phyloP scores from a whole-genome alignment of 1,139 yeast genomes.

The Arxiozyma bovina region DNA sequence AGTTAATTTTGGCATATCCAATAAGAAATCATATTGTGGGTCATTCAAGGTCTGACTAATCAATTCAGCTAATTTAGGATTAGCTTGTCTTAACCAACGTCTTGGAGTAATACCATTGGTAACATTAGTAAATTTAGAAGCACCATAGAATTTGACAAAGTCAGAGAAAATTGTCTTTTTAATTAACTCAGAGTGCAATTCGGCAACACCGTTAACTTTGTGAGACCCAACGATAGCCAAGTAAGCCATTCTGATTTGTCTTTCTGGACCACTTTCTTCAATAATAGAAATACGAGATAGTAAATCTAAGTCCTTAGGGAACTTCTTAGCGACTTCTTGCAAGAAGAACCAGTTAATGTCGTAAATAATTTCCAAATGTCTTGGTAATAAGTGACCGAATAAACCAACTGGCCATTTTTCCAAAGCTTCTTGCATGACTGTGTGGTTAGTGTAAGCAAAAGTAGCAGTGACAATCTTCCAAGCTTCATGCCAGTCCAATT shows the following conservation, averaged over 20 bases:
- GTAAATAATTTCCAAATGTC: constrained; percentile 86
- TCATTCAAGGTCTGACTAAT: constrained; percentile 54
- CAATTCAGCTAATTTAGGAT: constrained; percentile 65
- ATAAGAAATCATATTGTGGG: constrained; percentile 61
- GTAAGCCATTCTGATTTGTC: constrained; percentile 86
- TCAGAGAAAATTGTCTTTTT: constrained; percentile 85
- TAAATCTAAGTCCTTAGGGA: constrained; percentile 64
- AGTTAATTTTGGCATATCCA: constrained; percentile 61
- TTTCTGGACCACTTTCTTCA: constrained; percentile 63
- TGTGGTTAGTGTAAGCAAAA: constrained; percentile 90
- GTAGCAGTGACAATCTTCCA: constrained; percentile 77
- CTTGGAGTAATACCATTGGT: constrained; percentile 96
- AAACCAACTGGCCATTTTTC: constrained; percentile 93
- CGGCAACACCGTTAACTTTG: constrained; percentile 93
- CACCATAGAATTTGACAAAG: constrained; percentile 74
- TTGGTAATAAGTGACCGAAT: constrained; percentile 69
- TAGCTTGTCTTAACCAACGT: constrained; percentile 93
- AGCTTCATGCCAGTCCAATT: constrained; percentile 70
- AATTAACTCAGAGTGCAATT: constrained; percentile 83
- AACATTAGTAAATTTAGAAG: constrained; percentile 78
- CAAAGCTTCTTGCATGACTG: constrained; percentile 89
- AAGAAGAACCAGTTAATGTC: constrained; percentile 77
- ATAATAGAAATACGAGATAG: constrained; percentile 69
- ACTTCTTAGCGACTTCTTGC: constrained; percentile 61
- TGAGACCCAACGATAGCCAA: constrained; percentile 90